Evolutionary conservation across 2,329 filamentous ascomycete genomes (phyloP).

Genomic region (Helotiales sp.): DNA sequence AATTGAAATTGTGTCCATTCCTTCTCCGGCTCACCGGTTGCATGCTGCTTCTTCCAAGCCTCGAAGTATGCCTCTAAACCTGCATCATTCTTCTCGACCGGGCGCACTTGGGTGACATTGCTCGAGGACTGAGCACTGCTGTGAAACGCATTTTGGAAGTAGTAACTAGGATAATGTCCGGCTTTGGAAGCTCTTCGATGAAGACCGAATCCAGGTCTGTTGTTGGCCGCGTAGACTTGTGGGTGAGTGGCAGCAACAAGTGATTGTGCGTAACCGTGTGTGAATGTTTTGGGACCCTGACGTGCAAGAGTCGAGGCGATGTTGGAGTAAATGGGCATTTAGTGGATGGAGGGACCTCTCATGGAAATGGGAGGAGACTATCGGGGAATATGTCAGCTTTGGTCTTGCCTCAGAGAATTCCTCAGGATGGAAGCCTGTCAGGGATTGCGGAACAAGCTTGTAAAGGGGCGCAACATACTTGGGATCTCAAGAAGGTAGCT

Average conservation of each 20-base stretch:
- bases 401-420: not conserved
- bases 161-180: conserved; percentile 51
- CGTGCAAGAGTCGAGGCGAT: conserved; percentile 84
- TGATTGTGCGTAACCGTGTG: conserved; percentile 96
- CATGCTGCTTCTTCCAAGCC: conserved; percentile 79
- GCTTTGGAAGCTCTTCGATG: conserved; percentile 50
- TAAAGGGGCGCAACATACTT: conserved; percentile 19
- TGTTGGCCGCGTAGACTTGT: conserved; percentile 75
- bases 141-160: conserved; percentile 79
- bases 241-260: conserved; percentile 91
- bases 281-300: conserved; percentile 95
- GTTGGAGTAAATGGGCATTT: conserved; percentile 82
- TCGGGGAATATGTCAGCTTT: conserved; percentile 14
- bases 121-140: conserved; percentile 38
- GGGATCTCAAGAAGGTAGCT: conserved; percentile 30
- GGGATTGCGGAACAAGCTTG: not conserved
- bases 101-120: conserved; percentile 56
- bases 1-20: conserved; percentile 95
- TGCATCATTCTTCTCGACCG: conserved; percentile 53
- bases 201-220: conserved; percentile 61
- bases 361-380: conserved; percentile 43
- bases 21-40: conserved; percentile 64
- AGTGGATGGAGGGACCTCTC: conserved; percentile 69
- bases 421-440: not conserved
- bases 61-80: conserved; percentile 90